Evolutionary conservation across 139 green algal species (phyloP), one percentile per base, ranked within the genome.

Genomic region (Penium margaritaceum): DNA sequence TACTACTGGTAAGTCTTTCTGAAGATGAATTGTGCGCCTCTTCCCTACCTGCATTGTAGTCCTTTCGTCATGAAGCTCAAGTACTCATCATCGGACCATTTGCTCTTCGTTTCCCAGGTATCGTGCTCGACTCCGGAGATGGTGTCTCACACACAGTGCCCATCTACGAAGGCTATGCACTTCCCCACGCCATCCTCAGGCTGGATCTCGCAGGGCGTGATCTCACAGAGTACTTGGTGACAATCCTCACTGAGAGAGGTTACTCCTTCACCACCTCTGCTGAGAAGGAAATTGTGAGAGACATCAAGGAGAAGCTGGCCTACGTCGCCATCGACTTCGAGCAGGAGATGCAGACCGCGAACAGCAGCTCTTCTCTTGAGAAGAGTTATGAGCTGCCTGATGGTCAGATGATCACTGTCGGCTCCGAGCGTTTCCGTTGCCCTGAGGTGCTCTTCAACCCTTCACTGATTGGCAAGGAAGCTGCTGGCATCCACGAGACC

Each of bases 321-420:
- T 86, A 85, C 41, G 79, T 85, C n/a, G 80, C 79, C 15, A 37
- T 85, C 36, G 80, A 85, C 83, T 98, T 93, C 78, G 94, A 98
- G 80, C 79, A 90, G 71, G 94, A 98, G 84, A 87, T 97, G 85
- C 81, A 86, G 33, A 97, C 89, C 32, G 73, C 84, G 17, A 63
- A 85, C 24, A 82, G 79, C 66, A 90, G 77, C 64, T 94, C 87
- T 41, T 89, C 89, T 32, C 75, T 97, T 6, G 94, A 99, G 85
- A 98, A 97, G 88, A 91, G 81, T 37, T 87, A 85, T 69, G 83
- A 87, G 51, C 64, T 87, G 53, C 81, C 83, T 38, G 74, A 81
- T 36, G 37, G 82, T 27, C 88, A 97, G 89, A 84, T 96, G 17
- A 82, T 85, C 34, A 85, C 72, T 24, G 34, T 85, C 33, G 80